These are phyloP conservation scores for Pelargonium myrrhifolium DNA, from an alignment of 441 rosid genomes.

Conservation along the genomic window DNA sequence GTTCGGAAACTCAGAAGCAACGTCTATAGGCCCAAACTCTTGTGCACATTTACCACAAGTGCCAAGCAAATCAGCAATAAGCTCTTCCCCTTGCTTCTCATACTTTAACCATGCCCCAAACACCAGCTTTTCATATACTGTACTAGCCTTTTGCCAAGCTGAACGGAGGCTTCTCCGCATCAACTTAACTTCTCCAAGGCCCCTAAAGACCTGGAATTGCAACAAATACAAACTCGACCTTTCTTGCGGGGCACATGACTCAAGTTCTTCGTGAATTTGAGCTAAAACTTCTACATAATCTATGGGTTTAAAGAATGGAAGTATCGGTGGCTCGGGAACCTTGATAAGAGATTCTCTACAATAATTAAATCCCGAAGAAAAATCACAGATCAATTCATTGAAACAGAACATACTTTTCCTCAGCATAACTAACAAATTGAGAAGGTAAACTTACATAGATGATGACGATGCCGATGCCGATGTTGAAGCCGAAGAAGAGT, in stretches of 20 bases:
- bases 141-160: conserved; percentile 80
- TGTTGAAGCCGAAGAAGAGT: conserved; percentile 30
- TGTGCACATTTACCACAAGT: conserved; percentile 63
- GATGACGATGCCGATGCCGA: conserved; percentile 17
- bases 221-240: conserved; percentile 64
- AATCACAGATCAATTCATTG: conserved; percentile 21
- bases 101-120: conserved; percentile 91
- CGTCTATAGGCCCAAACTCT: conserved; percentile 64
- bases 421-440: conserved; percentile 8
- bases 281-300: conserved; percentile 95
- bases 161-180: conserved; percentile 80
- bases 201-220: conserved; percentile 85
- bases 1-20: conserved; percentile 45
- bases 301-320: conserved; percentile 75
- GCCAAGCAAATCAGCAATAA: conserved; percentile 73
- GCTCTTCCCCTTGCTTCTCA: conserved; percentile 84
- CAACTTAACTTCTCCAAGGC: conserved; percentile 82
- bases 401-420: background rate
- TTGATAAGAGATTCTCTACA: conserved; percentile 92
- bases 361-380: conserved; percentile 19
- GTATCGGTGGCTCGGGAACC: conserved; percentile 74
- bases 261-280: conserved; percentile 94
- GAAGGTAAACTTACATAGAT: conserved; percentile 58
- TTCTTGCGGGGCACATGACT: conserved; percentile 58
- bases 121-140: conserved; percentile 78